Evolutionary conservation across 116 monocot species (phyloP), one percentile per base, ranked within the genome.

Genomic region (Thalassia testudinum): DNA sequence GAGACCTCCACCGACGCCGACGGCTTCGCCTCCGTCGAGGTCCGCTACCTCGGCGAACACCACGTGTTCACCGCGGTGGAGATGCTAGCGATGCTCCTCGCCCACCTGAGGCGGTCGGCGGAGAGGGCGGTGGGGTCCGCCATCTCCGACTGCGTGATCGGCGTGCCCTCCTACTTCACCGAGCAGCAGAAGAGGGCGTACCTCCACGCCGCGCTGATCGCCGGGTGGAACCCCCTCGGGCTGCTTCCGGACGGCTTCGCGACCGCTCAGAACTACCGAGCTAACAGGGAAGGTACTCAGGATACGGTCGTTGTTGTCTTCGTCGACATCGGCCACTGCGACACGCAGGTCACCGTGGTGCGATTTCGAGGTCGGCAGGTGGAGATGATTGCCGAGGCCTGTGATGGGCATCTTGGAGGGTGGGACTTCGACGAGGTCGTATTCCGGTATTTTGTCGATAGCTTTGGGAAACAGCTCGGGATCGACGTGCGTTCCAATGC

Each of bases 371-470:
- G 27, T 0, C 84, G 76, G 2, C 53, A 59, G 8, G 78, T 88
- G 88, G 69, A 61, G 54, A 76, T 83, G 18, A 68, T 87, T 13
- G 66, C 87, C 1, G 80, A 83, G 22, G 80, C 80, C 0, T 81
- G 51, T 21, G 81, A 88, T 54, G 48, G 62, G 2, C 55, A 70
- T 38, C 69, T 95, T 21, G 95, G 95, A 0, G 95, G 95, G 25
- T 64, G 88, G 57, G 88, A 88, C 34, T 88, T 95, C 29, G 88
- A 95, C 57, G 80, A 82, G 60, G 71, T 95, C 7, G 45, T 95
- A 13, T 95, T 84, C 60, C 22, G 63, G 12, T 61, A 95, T 58
- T 95, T 95, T 27, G 69, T 71, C 0, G 68, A 72, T 25, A 81
- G 87, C 54, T n/a, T n/a, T n/a, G n/a, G n/a, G n/a, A n/a, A n/a